Percentiles rank a stretch among this genome's conserved stretches.
Conservation (phyloP, 106 monocot species). For the Allium sativum region DNA sequence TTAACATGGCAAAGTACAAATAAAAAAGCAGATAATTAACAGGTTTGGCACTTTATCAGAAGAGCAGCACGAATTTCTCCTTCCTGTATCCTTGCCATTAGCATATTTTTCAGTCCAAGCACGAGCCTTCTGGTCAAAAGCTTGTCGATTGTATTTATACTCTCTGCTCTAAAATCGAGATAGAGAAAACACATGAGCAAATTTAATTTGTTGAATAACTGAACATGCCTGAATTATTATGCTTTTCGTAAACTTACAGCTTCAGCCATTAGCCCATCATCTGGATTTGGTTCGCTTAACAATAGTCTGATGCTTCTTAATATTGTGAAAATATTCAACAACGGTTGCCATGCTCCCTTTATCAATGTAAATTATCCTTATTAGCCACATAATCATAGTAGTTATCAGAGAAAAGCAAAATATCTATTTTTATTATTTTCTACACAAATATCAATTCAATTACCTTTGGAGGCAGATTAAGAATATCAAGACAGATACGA, state of each 20-base stretch:
- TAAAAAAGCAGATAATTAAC: conserved; percentile 4
- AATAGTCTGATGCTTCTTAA: conserved; percentile 75
- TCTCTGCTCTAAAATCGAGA: conserved; percentile 68
- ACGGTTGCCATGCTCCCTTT: conserved; percentile 85
- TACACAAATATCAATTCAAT: neutral
- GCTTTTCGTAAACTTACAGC: conserved; percentile 35
- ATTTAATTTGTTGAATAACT: neutral
- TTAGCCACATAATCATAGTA: neutral
- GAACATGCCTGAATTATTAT: neutral
- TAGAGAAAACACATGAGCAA: neutral
- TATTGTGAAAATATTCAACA: conserved; percentile 80
- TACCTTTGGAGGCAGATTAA: conserved; percentile 97
- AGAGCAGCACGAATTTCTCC: conserved; percentile 1
- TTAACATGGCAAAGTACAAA: neutral
- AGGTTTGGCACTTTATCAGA: neutral
- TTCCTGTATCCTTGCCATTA: conserved; percentile 19
- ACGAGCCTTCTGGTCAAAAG: conserved; percentile 67
- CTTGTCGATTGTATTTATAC: conserved; percentile 77
- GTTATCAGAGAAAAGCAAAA: neutral
- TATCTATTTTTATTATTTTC: too few relatives aligned
- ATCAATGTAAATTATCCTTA: neutral
- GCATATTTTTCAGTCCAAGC: conserved; percentile 82
- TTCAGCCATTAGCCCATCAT: conserved; percentile 96
- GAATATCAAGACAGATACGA: conserved; percentile 93
- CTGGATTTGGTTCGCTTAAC: conserved; percentile 85